These are phyloP conservation scores for Leccinum boreale DNA, from an alignment of 768 basidiomycete species.

Conservation along the genomic window DNA sequence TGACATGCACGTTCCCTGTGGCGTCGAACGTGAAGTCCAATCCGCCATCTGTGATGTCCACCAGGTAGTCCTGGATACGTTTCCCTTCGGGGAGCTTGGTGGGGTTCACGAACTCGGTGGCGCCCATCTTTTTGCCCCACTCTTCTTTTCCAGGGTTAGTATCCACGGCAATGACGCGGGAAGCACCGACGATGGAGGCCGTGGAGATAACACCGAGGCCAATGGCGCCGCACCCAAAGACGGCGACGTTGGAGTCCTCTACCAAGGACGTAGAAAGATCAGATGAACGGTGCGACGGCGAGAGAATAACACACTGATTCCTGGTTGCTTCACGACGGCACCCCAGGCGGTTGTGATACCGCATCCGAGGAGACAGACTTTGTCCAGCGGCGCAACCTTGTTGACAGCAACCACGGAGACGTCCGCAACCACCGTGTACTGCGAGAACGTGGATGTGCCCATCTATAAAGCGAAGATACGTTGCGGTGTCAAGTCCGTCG, in stretches of 20 bases:
- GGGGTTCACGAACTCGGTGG: constrained; percentile 93
- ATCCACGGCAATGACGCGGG: constrained; percentile 90
- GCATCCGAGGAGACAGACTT: constrained; percentile 95
- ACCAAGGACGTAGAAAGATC: not conserved
- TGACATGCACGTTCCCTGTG: constrained; percentile 93
- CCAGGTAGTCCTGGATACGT: constrained; percentile 83
- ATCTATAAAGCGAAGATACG: constrained; percentile 53
- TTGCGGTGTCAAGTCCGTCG: not conserved
- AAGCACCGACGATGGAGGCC: constrained; percentile 70
- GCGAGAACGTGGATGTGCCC: constrained; percentile 99
- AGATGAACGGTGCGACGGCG: not conserved
- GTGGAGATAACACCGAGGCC: constrained; percentile 92
- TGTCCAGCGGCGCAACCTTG: constrained; percentile 83
- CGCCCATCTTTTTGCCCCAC: constrained; percentile 92
- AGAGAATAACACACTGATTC: constrained; percentile 55
- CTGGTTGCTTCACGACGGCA: constrained; percentile 87
- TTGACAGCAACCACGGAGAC: constrained; percentile 93
- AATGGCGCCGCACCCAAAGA: constrained; percentile 96
- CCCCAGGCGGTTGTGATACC: constrained; percentile 99
- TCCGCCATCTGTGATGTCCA: constrained; percentile 94
- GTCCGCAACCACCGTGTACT: constrained; percentile 98
- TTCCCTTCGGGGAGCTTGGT: constrained; percentile 66
- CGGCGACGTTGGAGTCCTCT: constrained; percentile 87
- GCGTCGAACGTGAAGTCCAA: constrained; percentile 97
- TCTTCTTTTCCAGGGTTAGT: constrained; percentile 80